Percentiles rank a stretch among this genome's conserved stretches.
phyloP scores from a whole-genome alignment of 192 early-diverging fungal genomes.

The Linnemannia schmuckeri region DNA sequence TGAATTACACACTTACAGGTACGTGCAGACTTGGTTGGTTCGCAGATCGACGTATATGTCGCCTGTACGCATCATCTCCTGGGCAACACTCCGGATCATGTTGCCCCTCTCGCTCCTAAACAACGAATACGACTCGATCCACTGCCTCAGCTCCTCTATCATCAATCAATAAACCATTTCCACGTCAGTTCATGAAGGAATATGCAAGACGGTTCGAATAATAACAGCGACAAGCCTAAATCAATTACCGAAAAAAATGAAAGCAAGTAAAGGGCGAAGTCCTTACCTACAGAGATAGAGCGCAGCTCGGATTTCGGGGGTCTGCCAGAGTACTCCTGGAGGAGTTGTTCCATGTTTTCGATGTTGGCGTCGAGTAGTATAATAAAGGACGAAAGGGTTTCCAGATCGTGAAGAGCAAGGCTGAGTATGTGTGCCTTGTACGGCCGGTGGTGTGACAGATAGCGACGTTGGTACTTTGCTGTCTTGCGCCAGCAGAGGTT shows the following conservation, averaged over 20 bases:
- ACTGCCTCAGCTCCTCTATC: conserved; percentile 21
- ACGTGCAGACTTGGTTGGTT: conserved; percentile 6
- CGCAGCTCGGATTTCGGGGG: neutral
- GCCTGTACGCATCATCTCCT: neutral
- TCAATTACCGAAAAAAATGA: neutral
- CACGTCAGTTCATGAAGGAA: neutral
- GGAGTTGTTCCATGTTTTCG: neutral
- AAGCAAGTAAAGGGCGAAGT: neutral
- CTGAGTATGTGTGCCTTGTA: neutral
- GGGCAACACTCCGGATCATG: neutral
- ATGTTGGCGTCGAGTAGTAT: neutral
- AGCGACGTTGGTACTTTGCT: neutral
- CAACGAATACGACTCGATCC: conserved; percentile 14
- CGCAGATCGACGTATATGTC: neutral
- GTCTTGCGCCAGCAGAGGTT: conserved; percentile 4
- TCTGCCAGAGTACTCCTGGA: neutral
- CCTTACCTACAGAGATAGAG: neutral
- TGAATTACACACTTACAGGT: conserved; percentile 7
- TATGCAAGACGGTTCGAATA: neutral
- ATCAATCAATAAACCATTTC: neutral
- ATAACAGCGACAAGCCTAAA: neutral
- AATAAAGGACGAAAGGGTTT: conserved; percentile 15
- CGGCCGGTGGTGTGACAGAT: neutral
- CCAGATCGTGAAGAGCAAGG: conserved; percentile 8
- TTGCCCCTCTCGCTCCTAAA: neutral